Evolutionary conservation across 495 filamentous ascomycete genomes (phyloP).

Genomic region (Neurospora sp.): DNA sequence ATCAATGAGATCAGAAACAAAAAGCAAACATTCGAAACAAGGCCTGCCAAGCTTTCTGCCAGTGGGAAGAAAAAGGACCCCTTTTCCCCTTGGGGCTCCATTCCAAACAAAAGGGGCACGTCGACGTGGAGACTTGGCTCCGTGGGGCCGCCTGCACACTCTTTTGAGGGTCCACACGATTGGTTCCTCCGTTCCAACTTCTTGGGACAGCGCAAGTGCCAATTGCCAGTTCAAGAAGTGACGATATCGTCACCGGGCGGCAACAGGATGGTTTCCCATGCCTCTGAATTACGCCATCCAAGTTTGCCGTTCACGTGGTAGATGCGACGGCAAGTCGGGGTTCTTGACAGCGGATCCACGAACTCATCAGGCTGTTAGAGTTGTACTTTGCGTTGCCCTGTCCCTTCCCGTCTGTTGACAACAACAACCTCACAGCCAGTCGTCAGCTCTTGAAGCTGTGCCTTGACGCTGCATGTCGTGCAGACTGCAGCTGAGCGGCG

Average conservation of each 20-base stretch:
- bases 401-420: neutral
- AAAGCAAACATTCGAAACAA: neutral
- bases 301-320: neutral
- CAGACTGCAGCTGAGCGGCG: neutral
- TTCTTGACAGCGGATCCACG: neutral
- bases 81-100: neutral
- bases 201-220: neutral
- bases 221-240: neutral
- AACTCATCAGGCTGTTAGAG: neutral
- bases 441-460: neutral
- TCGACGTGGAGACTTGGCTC: neutral
- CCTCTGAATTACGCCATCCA: neutral
- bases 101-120: neutral
- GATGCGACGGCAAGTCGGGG: neutral
- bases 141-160: neutral
- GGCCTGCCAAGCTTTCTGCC: neutral
- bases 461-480: neutral
- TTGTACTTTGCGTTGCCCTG: neutral
- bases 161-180: neutral
- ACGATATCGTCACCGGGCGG: neutral
- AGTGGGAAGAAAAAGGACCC: neutral
- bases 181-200: neutral
- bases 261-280: neutral
- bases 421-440: neutral
- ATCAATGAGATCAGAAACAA: neutral